Evolutionary conservation across 208 protist species (phyloP), one percentile per base, ranked within the genome.

Genomic region (Trypanosoma avium): DNA sequence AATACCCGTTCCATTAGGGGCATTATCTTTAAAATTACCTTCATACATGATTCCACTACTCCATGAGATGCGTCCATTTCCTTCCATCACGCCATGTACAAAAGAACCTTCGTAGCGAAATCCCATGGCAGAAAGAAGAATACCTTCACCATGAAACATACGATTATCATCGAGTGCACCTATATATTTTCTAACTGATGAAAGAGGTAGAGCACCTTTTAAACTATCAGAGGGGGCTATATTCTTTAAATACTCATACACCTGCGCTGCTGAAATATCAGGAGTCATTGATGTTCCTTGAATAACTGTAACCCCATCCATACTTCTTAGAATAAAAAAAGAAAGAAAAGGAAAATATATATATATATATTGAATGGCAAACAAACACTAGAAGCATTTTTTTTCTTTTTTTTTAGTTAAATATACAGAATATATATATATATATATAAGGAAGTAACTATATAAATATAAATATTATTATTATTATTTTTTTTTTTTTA

Each of bases 91-190:
- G 0, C 83, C 85, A 32, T 84, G 60, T 13, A 69, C 42, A 54
- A 91, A 64, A 10, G 29, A 19, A 2, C 89, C 89, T 13, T 68
- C 63, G 56, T 86, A 95, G 17, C 56, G 58, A 61, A 83, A 92
- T 1, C 86, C 89, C 74, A 90, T 87, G 21, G 66, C 68, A 8
- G 85, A 81, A 42, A 67, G 21, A 45, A 88, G 40, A 33, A 53
- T 66, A 3, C 85, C 82, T 10, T 60, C 19, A 15, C 84, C 84
- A 30, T 90, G 73, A 43, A 75, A 63, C 29, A 50, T 30, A 40
- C 40, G 36, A 61, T 73, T 54, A 8, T 54, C 73, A 22, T 69
- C 61, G 12, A 73, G 46, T 36, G 60, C 29, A 17, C 68, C 73
- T 30, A 61, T 43, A 24, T 64, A 71, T 22, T 57, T 78, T 30